Conservation (phyloP, 306 rosid genomes). For the Ziziphus jujuba region DNA sequence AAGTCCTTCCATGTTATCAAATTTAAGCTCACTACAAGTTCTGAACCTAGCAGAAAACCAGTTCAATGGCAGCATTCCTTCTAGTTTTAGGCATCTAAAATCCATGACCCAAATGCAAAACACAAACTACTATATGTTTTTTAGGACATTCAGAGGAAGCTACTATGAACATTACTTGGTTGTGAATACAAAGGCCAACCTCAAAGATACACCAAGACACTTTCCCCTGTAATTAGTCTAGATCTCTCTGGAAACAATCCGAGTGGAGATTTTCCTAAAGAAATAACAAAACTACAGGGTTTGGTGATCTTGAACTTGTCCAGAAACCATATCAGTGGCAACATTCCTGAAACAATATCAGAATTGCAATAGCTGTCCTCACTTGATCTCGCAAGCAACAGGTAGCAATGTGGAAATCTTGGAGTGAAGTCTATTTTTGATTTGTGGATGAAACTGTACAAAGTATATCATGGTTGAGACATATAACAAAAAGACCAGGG, state of each 20-base stretch:
- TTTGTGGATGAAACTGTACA: too few species aligned
- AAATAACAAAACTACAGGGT: slow-evolving; percentile 35
- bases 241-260: slow-evolving; percentile 45
- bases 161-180: slow-evolving; percentile 30
- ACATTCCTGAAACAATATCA: slow-evolving; percentile 32
- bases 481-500: too few species aligned
- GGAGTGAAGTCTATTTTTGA: too few species aligned
- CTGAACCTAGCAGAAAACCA: slow-evolving; percentile 11
- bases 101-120: slow-evolving; percentile 12
- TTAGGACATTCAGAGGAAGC: not conserved
- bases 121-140: not conserved
- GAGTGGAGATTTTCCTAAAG: slow-evolving; percentile 34
- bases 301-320: slow-evolving; percentile 40
- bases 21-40: slow-evolving; percentile 28
- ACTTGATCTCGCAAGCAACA: too few species aligned
- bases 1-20: slow-evolving; percentile 17
- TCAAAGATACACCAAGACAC: slow-evolving; percentile 18
- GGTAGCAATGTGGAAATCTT: too few species aligned
- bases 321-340: slow-evolving; percentile 38
- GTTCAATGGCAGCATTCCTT: not conserved
- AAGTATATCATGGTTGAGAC: too few species aligned
- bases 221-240: slow-evolving; percentile 39
- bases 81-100: slow-evolving; percentile 17
- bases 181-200: slow-evolving; percentile 13
- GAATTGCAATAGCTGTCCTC: slow-evolving; percentile 31